Base-by-base conservation (phyloP, 371 early-diverging fungal species). In the Apophysomyces variabilis region DNA sequence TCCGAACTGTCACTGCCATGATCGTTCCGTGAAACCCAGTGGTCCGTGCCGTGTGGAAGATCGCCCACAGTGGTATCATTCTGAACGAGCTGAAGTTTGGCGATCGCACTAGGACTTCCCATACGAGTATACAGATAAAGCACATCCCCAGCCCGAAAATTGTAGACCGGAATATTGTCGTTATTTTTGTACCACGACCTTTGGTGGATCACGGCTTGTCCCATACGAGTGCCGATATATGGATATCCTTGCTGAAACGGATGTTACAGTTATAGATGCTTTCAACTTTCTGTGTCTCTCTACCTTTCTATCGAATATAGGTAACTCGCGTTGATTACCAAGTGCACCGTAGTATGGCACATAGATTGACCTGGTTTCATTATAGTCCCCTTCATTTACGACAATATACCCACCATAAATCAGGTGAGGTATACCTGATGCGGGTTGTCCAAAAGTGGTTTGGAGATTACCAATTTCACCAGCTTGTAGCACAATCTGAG, bases 291-390 rank as follows among this genome's bases (percentile, higher is more conserved):
- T 50, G 32, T 21, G n/a, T 41, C 41, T 13, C 36, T 43, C 59
- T 69, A 70, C 70, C 63, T 50, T 58, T n/a, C 32, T 39, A 47
- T 69, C 70, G 59, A 70, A 66, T 16, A 70, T 50, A n/a, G 63
- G 59, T 5, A 70, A 60, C 26, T 70, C 60, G 21, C 54, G 21
- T 38, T 70, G 70, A 35, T 58, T 63, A 9, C 66, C 63, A 6
- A 63, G 44, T 4, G 60, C 38, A 14, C 70, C 70, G 54, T 58
- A 66, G 35, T 70, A 70, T 1, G 70, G 70, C 7, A 70, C 47
- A 7, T 47, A 62, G 6, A 68, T 35, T 26, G 32, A 13, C 5
- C 62, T 41, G 1, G 35, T 45, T 14, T 41, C 12, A 16, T 36
- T 9, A 41, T 45, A 12, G n/a, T 32, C 21, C 4, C 21, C 21